Conservation (phyloP, 129 eudicot species). For the Helianthus tuberosus region DNA sequence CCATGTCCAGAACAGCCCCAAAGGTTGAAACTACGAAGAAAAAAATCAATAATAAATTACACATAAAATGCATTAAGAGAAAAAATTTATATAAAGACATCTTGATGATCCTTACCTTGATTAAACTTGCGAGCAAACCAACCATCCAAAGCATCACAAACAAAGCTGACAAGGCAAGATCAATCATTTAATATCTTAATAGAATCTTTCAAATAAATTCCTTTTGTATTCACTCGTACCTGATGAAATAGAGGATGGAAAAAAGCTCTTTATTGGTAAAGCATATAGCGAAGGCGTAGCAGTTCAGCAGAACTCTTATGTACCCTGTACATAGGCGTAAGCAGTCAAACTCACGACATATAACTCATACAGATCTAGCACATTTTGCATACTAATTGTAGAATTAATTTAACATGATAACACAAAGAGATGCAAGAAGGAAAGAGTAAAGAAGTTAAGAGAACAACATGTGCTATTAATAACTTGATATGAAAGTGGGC, state of each 20-base stretch:
- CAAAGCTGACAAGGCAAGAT: constrained; percentile 63
- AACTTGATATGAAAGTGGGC: neutral
- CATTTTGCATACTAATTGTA: constrained; percentile 6
- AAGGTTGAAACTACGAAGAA: constrained; percentile 72
- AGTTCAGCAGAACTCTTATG: constrained; percentile 78
- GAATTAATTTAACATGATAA: constrained; percentile 2
- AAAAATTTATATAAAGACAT: neutral
- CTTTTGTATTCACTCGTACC: constrained; percentile 42
- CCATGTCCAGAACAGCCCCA: constrained; percentile 99
- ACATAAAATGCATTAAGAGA: neutral
- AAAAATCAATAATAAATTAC: constrained; percentile 6
- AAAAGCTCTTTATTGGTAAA: constrained; percentile 76
- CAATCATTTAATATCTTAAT: constrained; percentile 16
- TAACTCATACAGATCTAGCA: neutral
- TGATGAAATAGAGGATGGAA: constrained; percentile 75
- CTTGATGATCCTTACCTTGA: constrained; percentile 64
- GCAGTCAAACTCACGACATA: constrained; percentile 6
- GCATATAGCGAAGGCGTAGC: constrained; percentile 83
- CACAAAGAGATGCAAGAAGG: neutral
- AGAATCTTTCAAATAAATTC: neutral
- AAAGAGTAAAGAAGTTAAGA: neutral
- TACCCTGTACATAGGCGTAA: constrained; percentile 61
- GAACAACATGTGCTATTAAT: neutral
- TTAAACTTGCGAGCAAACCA: constrained; percentile 97
- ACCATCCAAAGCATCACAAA: constrained; percentile 97